Conservation (phyloP, 805 yeast species). For the Hanseniaspora clermontiae region DNA sequence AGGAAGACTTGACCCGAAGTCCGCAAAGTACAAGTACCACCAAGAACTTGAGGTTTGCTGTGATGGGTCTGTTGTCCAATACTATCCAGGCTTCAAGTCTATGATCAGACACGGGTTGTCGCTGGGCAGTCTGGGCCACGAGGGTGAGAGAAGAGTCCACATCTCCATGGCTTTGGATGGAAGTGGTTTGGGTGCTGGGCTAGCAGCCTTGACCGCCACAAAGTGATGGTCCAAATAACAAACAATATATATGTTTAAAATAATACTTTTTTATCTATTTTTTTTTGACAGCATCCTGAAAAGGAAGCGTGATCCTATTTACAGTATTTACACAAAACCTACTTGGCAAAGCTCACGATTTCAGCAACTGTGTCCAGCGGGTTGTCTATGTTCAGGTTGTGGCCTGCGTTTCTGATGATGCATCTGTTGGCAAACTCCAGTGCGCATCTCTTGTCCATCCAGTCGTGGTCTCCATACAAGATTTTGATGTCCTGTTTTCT, state of each 20-base stretch:
- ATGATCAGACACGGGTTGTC: slow-evolving; percentile 69
- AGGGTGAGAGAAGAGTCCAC: slow-evolving; percentile 61
- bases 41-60: slow-evolving; percentile 84
- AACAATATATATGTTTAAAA: no score
- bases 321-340: neutral
- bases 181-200: slow-evolving; percentile 93
- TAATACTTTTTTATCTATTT: no score
- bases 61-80: slow-evolving; percentile 89
- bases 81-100: slow-evolving; percentile 79
- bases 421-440: slow-evolving; percentile 17
- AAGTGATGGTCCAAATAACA: neutral
- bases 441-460: slow-evolving; percentile 55
- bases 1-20: slow-evolving; percentile 37
- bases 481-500: slow-evolving; percentile 33
- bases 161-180: slow-evolving; percentile 86
- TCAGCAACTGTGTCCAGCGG: slow-evolving; percentile 38
- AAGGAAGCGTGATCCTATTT: neutral
- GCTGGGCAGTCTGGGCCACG: slow-evolving; percentile 56
- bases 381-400: slow-evolving; percentile 65
- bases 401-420: slow-evolving; percentile 45
- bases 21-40: slow-evolving; percentile 33
- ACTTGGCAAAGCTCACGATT: slow-evolving; percentile 20
- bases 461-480: slow-evolving; percentile 58
- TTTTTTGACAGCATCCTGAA: no score
- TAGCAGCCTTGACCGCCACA: slow-evolving; percentile 54